Conservation (phyloP, 805 yeast species). For the Grigorovia transvaalensis region DNA sequence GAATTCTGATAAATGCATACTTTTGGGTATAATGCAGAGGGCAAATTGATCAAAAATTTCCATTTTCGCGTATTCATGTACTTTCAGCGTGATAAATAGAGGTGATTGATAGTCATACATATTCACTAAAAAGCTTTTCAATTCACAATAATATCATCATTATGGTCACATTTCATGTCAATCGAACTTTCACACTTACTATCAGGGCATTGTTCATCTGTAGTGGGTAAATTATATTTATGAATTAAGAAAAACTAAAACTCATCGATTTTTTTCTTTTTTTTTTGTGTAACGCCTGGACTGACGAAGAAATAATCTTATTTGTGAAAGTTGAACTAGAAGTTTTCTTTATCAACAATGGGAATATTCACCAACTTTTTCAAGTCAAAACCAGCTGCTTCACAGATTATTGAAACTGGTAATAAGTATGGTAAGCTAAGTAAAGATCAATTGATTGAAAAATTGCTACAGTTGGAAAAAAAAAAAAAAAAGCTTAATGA, state of each 20-base stretch:
- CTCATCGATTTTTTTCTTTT: not conserved
- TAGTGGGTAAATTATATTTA: too few relatives aligned
- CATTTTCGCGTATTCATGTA: too few relatives aligned
- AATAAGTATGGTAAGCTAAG: conserved; percentile 39
- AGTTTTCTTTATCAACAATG: conserved; percentile 5
- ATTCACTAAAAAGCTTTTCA: too few relatives aligned
- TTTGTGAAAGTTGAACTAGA: too few relatives aligned
- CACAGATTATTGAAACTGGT: not conserved
- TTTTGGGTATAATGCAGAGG: too few relatives aligned
- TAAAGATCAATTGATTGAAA: conserved; percentile 49
- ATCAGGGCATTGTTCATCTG: not conserved
- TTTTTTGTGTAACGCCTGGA: not conserved
- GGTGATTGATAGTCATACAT: too few relatives aligned
- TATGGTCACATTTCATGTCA: too few relatives aligned
- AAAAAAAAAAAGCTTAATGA: not conserved
- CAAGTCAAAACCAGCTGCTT: conserved; percentile 5
- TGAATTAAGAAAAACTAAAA: not conserved
- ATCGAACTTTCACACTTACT: too few relatives aligned
- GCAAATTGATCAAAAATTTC: too few relatives aligned
- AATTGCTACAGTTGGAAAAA: conserved; percentile 47
- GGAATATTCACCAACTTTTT: conserved; percentile 11
- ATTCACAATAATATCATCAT: too few relatives aligned
- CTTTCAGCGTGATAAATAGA: too few relatives aligned
- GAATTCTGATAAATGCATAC: too few relatives aligned
- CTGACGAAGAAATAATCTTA: not conserved